A percentile compares a stretch with the other conserved stretches of the same genome.
phyloP scores from a whole-genome alignment of 805 yeast species.

The Blastobotrys robertii region DNA sequence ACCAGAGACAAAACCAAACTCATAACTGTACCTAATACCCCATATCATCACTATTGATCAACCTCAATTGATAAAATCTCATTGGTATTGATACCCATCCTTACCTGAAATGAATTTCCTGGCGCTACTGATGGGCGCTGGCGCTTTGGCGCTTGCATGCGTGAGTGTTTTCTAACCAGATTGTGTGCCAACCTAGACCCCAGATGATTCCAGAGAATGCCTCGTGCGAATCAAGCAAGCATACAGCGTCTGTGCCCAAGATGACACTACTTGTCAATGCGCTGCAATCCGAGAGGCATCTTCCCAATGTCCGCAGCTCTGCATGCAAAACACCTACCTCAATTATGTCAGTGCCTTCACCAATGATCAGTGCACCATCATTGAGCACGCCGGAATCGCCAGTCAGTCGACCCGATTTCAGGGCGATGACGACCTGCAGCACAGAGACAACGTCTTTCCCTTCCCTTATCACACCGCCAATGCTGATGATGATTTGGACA shows the following conservation, averaged over 20 bases:
- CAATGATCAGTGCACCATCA: constrained; percentile 5
- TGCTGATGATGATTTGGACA: neutral
- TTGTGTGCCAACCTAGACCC: neutral
- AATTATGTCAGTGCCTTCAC: constrained; percentile 1
- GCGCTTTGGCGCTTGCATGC: neutral
- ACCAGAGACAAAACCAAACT: too few species aligned
- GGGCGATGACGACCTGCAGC: constrained; percentile 13
- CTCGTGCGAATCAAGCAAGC: constrained; percentile 2
- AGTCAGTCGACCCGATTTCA: constrained; percentile 12
- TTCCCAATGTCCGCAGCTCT: neutral
- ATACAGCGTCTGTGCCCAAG: constrained; percentile 1
- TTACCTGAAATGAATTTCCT: too few species aligned
- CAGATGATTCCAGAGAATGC: neutral
- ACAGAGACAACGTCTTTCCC: constrained; percentile 12
- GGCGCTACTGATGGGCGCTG: too few species aligned
- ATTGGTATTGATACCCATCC: too few species aligned
- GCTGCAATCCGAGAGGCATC: constrained; percentile 1
- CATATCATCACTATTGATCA: too few species aligned
- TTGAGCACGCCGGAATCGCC: neutral
- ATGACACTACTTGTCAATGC: constrained; percentile 5
- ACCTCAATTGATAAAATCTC: too few species aligned
- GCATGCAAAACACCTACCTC: constrained; percentile 1
- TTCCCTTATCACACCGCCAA: constrained; percentile 4
- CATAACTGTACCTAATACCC: too few species aligned
- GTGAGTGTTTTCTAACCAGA: neutral